These are phyloP conservation scores for Verticillium alfalfae DNA, from an alignment of 2,329 filamentous ascomycete species.

Conservation along the genomic window DNA sequence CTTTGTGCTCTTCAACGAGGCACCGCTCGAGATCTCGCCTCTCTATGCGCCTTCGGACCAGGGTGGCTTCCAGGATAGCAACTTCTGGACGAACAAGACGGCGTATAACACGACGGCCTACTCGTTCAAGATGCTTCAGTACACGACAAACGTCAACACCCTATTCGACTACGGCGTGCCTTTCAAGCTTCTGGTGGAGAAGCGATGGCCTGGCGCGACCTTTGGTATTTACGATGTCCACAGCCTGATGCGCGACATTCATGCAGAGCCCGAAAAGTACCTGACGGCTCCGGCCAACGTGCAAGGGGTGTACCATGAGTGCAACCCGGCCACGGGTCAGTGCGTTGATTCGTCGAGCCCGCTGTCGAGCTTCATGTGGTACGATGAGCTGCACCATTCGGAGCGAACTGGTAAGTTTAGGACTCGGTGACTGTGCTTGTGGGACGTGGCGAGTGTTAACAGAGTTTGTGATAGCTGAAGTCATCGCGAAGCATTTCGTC, in stretches of 20 bases:
- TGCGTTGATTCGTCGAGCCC: constrained; percentile 34
- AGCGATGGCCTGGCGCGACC: constrained; percentile 50
- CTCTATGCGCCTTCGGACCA: constrained; percentile 50
- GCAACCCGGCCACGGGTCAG: constrained; percentile 23
- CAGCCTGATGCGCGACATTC: constrained; percentile 59
- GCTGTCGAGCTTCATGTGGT: constrained; percentile 63
- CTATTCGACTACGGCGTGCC: constrained; percentile 44
- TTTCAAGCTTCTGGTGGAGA: constrained; percentile 34
- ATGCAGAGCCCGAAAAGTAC: constrained; percentile 53
- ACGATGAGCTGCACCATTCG: constrained; percentile 68
- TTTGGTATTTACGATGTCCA: constrained; percentile 66
- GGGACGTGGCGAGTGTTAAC: constrained; percentile 4
- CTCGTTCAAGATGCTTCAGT: constrained; percentile 37
- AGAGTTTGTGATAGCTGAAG: constrained; percentile 18
- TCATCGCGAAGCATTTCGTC: constrained; percentile 34
- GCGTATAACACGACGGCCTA: constrained; percentile 41
- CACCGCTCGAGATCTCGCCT: constrained; percentile 62
- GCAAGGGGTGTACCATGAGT: constrained; percentile 52
- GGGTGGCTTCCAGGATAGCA: constrained; percentile 33
- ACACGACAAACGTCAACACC: constrained; percentile 43
- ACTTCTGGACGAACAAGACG: constrained; percentile 41
- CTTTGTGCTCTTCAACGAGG: constrained; percentile 67
- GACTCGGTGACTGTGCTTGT: neutral
- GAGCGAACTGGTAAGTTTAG: constrained; percentile 53
- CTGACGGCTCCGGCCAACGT: constrained; percentile 60